phyloP scores from a whole-genome alignment of 164 flowering plant genomes.

The grape (Vitis vinifera) region DNA sequence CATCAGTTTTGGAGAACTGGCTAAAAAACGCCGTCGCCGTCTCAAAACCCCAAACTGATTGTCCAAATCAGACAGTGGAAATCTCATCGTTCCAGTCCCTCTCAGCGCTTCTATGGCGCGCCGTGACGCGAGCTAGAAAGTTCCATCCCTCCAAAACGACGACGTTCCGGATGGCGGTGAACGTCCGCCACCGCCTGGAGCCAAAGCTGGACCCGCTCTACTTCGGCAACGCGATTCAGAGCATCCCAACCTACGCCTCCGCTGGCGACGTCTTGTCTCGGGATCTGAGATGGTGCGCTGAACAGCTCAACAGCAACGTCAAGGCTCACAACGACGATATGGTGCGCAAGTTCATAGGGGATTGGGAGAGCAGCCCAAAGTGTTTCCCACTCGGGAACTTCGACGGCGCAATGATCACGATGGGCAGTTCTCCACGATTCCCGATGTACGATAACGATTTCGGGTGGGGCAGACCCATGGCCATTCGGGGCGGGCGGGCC shows the following conservation, averaged over 20 bases:
- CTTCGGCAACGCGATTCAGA: conserved; percentile 77
- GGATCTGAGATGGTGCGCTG: conserved; percentile 70
- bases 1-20: conserved; percentile 23
- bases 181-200: conserved; percentile 47
- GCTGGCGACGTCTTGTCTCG: conserved; percentile 49
- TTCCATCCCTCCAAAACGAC: conserved; percentile 38
- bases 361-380: conserved; percentile 69
- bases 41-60: conserved; percentile 5
- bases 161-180: conserved; percentile 63
- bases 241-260: conserved; percentile 58
- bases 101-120: conserved; percentile 55
- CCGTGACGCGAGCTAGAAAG: conserved; percentile 56
- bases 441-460: conserved; percentile 90
- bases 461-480: conserved; percentile 90
- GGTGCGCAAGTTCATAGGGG: conserved; percentile 50
- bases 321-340: conserved; percentile 43
- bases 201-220: conserved; percentile 48
- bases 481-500: conserved; percentile 74
- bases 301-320: conserved; percentile 51
- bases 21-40: conserved; percentile 5
- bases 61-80: conserved; percentile 16
- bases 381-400: conserved; percentile 75
- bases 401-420: conserved; percentile 69
- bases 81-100: conserved; percentile 74
- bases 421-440: conserved; percentile 90